Evolutionary conservation across 805 yeast genomes (phyloP).

Genomic region (Starmerella scarabaei): DNA sequence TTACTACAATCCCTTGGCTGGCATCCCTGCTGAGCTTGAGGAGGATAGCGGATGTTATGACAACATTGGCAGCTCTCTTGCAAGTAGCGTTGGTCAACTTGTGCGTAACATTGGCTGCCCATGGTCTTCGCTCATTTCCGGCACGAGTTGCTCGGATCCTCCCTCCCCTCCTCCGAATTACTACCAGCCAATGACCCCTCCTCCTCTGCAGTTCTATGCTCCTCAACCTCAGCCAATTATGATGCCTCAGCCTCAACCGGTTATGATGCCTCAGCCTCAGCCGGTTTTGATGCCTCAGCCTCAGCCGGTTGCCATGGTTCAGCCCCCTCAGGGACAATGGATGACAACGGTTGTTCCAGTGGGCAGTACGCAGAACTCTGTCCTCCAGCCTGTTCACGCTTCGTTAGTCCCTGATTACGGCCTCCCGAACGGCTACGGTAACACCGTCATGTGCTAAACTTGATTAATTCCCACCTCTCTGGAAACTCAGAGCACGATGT

Average conservation of each 20-base stretch:
- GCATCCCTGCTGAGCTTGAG: not conserved
- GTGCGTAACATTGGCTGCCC: slow-evolving; percentile 13
- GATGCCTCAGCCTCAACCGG: slow-evolving; percentile 7
- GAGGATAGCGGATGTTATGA: slow-evolving; percentile 6
- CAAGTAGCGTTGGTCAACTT: slow-evolving; percentile 11
- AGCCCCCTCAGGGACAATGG: slow-evolving; percentile 12
- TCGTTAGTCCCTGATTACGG: slow-evolving; percentile 16
- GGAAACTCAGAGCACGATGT: not conserved
- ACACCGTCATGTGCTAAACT: too few species aligned
- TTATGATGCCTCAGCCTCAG: slow-evolving; percentile 3
- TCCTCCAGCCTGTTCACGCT: slow-evolving; percentile 11
- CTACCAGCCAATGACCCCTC: not conserved
- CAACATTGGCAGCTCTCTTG: slow-evolving; percentile 6
- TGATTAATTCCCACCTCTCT: not conserved
- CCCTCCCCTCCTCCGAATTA: not conserved
- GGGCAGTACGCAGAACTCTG: slow-evolving; percentile 7
- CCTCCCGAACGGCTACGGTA: slow-evolving; percentile 12
- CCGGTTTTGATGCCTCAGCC: not conserved
- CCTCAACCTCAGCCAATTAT: slow-evolving; percentile 2
- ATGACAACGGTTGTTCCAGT: slow-evolving; percentile 11
- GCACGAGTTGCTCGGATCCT: not conserved
- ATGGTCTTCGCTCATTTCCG: slow-evolving; percentile 10
- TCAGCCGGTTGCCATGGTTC: not conserved
- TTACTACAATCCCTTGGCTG: not conserved
- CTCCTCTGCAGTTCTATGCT: slow-evolving; percentile 1